phyloP scores from a whole-genome alignment of 345 rosid genomes.

The Gynandropsis gynandra region DNA sequence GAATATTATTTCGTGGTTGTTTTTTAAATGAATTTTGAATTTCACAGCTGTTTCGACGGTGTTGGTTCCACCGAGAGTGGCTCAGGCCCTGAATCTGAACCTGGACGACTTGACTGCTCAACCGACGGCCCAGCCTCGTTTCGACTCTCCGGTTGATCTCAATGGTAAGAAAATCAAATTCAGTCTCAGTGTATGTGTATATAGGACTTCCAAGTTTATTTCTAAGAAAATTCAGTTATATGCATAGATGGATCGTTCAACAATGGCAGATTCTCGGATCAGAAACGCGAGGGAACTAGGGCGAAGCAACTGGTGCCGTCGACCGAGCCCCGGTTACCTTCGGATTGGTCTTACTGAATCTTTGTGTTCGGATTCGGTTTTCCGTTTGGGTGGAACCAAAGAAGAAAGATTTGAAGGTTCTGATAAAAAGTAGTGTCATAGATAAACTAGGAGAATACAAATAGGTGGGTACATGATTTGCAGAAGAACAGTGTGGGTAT shows the following conservation, averaged over 20 bases:
- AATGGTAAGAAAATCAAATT: background rate
- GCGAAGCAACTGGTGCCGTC: constrained; percentile 9
- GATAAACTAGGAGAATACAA: no score
- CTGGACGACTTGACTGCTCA: constrained; percentile 31
- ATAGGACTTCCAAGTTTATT: background rate
- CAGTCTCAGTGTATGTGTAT: no score
- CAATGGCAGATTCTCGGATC: constrained; percentile 13
- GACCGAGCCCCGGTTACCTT: constrained; percentile 19
- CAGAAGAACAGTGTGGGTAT: no score
- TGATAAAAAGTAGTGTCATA: background rate
- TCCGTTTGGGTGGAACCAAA: constrained; percentile 1
- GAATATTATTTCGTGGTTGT: background rate
- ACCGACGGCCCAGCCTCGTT: constrained; percentile 29
- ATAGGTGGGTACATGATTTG: no score
- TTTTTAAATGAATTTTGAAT: background rate
- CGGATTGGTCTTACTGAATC: constrained; percentile 24
- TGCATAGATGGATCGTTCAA: constrained; percentile 15
- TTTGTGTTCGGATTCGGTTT: background rate
- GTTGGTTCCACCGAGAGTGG: constrained; percentile 75
- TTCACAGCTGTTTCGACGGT: constrained; percentile 41
- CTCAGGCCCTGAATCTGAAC: constrained; percentile 63
- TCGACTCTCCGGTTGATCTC: constrained; percentile 20
- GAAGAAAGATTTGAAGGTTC: background rate
- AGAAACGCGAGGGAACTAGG: constrained; percentile 11
- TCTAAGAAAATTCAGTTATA: background rate